Evolutionary conservation across 305 asterid genomes (phyloP).

Genomic region (Solanum chacoense): DNA sequence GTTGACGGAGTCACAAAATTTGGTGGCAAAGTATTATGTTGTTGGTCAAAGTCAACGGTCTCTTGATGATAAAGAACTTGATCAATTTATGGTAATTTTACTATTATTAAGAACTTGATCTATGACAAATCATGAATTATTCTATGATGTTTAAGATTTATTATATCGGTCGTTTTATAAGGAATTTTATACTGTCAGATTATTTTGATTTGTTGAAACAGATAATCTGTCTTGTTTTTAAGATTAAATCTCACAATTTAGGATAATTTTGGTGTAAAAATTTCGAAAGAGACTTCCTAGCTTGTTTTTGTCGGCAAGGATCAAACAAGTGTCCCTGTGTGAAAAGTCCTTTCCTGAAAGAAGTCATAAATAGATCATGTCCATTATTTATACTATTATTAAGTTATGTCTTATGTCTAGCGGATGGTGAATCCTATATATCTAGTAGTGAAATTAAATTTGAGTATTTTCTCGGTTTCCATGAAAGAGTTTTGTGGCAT

Average conservation of each 20-base stretch:
- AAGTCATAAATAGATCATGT: background rate
- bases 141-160: background rate
- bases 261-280: too few species aligned
- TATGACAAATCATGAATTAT: background rate
- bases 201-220: too few species aligned
- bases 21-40: slow-evolving; percentile 50
- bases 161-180: background rate
- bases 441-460: background rate
- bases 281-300: background rate
- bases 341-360: background rate
- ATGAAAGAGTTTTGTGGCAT: background rate
- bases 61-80: slow-evolving; percentile 58
- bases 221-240: background rate
- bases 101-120: background rate
- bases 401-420: background rate
- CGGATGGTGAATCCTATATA: background rate
- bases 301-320: background rate
- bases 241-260: background rate
- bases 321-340: background rate
- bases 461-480: background rate
- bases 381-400: background rate
- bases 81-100: slow-evolving; percentile 63
- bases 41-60: slow-evolving; percentile 45
- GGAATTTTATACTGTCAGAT: fast-evolving
- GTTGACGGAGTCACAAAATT: slow-evolving; percentile 58